Percentiles rank a stretch among this genome's conserved stretches.
Conservation (phyloP, 2,329 filamentous ascomycete genomes). For the Neospermospora avenae region DNA sequence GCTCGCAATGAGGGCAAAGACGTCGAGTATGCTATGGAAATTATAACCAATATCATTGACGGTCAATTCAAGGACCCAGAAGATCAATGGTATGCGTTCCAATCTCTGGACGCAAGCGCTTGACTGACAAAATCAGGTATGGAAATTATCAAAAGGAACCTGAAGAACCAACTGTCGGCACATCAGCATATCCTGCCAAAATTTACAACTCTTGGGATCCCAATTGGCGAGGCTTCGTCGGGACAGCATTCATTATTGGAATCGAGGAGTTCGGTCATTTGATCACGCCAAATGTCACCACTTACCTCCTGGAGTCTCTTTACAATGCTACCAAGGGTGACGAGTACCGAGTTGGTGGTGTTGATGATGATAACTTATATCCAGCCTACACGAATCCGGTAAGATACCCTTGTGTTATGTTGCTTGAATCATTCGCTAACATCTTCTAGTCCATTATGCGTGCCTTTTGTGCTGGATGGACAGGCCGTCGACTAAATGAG, state of each 20-base stretch:
- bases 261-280: constrained; percentile 56
- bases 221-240: constrained; percentile 63
- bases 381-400: constrained; percentile 58
- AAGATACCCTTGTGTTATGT: constrained; percentile 12
- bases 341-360: constrained; percentile 56
- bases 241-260: constrained; percentile 54
- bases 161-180: constrained; percentile 56
- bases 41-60: constrained; percentile 51
- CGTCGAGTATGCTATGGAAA: constrained; percentile 47
- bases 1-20: constrained; percentile 51
- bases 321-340: constrained; percentile 56
- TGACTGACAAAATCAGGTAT: constrained; percentile 33
- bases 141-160: constrained; percentile 53
- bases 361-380: constrained; percentile 59
- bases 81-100: constrained; percentile 49
- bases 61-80: constrained; percentile 50
- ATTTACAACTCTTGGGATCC: constrained; percentile 60
- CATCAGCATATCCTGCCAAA: constrained; percentile 43
- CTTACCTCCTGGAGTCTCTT: constrained; percentile 49
- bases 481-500: constrained; percentile 50
- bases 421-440: constrained; percentile 4
- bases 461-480: constrained; percentile 58
- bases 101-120: background rate
- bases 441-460: constrained; percentile 49
- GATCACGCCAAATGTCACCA: constrained; percentile 38